A percentile compares a stretch with the other conserved stretches of the same genome.
phyloP scores from a whole-genome alignment of 208 protist genomes.

The Lotmaria passim region DNA sequence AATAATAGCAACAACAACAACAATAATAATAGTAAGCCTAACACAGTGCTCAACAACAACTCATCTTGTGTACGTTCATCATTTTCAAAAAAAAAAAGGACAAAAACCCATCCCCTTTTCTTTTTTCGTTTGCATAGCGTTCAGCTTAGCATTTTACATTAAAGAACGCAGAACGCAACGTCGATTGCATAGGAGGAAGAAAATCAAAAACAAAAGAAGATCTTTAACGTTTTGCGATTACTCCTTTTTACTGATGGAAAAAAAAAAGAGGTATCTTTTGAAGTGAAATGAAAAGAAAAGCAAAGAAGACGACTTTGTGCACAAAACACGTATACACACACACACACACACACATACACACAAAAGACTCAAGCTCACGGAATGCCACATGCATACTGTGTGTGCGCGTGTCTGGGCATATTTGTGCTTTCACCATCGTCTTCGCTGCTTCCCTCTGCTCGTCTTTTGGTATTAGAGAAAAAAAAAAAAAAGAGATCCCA shows the following conservation, averaged over 20 bases:
- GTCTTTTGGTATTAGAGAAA: neutral
- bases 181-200: neutral
- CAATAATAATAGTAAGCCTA: no score
- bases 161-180: neutral
- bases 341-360: neutral
- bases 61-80: no score
- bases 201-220: neutral
- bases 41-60: no score
- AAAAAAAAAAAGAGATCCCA: neutral
- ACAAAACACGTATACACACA: no score
- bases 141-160: neutral
- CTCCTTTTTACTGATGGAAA: no score
- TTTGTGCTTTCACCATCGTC: neutral
- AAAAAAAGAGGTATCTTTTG: conserved; percentile 2
- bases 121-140: conserved; percentile 27
- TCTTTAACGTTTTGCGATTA: no score
- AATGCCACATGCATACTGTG: no score
- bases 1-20: no score
- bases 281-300: conserved; percentile 9
- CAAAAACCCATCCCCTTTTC: conserved; percentile 26
- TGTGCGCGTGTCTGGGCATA: no score
- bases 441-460: neutral
- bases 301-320: conserved; percentile 2
- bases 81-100: conserved; percentile 16
- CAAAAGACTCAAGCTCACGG: no score